Evolutionary conservation across 306 rosid species (phyloP), one percentile per base, ranked within the genome.

Genomic region (Glycine tomentella): DNA sequence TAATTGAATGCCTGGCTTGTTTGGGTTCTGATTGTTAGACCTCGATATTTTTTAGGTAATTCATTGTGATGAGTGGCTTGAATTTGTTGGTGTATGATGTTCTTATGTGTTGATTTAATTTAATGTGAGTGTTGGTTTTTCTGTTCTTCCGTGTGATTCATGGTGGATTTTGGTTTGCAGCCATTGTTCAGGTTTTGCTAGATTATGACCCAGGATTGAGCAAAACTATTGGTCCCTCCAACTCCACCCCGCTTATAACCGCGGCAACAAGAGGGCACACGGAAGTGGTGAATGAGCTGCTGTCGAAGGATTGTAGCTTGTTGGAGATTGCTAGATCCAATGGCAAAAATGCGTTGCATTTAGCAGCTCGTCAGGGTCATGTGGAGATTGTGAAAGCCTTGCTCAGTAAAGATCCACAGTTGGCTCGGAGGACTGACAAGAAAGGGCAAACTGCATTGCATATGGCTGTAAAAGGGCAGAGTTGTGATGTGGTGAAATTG

Each of bases 381-480:
- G 91, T 85, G 50, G 99, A 88, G 50, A 89, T 96, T 62, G 97
- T 96, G 25, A 81, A 69, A 51, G 91, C 94, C 8, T 86, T 96
- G 74, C 98, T 96, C 10, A 45, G 50, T 36, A 93, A 88, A 88
- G 98, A 96, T 86, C 85, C 93, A 58, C 98, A 96, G 65, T 81
- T 96, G 92, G 99, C 98, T 33, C 88, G 99, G 61, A 89, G 97
- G 86, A 96, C 92, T 57, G 99, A 96, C 86, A 96, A 92, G 92
- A 96, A 96, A 74, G 98, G 99, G 40, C 99, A 96, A 83, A 96
- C 99, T 64, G 99, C 99, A 45, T 86, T 96, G 97, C 99, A 96
- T 76, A 96, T 96, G 99, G 98, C 99, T 51, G 99, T 96, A 50
- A 96, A 96, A 83, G 99, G 99, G 79, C 94, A 92, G 78, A 93